phyloP scores from a whole-genome alignment of 352 stramenopile species.

The Pythium vanterpoolii region DNA sequence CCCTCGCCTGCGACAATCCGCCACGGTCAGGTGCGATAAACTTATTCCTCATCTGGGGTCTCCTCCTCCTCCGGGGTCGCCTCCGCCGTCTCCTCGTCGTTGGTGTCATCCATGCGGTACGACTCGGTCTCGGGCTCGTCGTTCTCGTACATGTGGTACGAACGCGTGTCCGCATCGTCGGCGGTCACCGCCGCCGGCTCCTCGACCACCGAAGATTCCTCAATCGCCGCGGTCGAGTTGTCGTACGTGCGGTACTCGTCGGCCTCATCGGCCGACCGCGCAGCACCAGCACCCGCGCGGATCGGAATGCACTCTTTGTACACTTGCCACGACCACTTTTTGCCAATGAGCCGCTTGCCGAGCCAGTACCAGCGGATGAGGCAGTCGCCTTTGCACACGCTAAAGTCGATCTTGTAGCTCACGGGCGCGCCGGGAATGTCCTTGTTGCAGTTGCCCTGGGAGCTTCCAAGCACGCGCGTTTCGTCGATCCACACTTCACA shows the following conservation, averaged over 20 bases:
- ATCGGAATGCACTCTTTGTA: constrained; percentile 48
- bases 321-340: constrained; percentile 50
- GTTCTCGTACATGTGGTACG: not conserved
- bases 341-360: constrained; percentile 23
- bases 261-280: not conserved
- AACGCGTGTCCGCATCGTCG: not conserved
- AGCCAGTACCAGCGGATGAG: constrained; percentile 28
- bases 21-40: too few relatives aligned
- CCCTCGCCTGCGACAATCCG: too few relatives aligned
- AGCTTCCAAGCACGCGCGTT: constrained; percentile 6
- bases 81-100: not conserved
- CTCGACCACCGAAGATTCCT: not conserved
- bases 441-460: constrained; percentile 18
- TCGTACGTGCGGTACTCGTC: not conserved
- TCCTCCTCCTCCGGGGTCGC: not conserved
- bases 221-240: not conserved
- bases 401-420: constrained; percentile 28
- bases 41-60: not conserved
- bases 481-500: constrained; percentile 23
- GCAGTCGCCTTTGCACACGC: constrained; percentile 19
- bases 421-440: constrained; percentile 15
- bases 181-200: not conserved
- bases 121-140: not conserved
- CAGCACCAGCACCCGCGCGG: not conserved
- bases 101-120: not conserved